Conservation (phyloP, 176 grass and related monocot genomes). For the Bolboschoenus planiculmis region DNA sequence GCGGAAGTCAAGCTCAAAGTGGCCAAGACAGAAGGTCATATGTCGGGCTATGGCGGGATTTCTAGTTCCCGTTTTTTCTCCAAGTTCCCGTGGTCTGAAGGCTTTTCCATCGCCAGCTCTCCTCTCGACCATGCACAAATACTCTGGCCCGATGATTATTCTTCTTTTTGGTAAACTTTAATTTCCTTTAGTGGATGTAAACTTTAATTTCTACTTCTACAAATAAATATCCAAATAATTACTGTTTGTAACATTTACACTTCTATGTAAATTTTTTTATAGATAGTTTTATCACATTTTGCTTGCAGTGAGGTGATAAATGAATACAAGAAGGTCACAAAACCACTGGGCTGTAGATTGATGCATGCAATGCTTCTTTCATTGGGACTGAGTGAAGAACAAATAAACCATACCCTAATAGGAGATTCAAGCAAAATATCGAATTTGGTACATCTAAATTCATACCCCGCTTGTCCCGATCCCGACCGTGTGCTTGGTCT, state of each 20-base stretch:
- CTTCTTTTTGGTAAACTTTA: conserved; percentile 38
- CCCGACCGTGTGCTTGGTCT: conserved; percentile 53
- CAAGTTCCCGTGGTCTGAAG: conserved; percentile 65
- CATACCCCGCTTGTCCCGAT: conserved; percentile 54
- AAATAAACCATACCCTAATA: conserved; percentile 2
- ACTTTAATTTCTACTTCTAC: not conserved
- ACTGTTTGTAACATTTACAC: not conserved
- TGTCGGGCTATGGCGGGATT: conserved; percentile 33
- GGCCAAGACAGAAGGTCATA: not conserved
- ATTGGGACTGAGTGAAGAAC: conserved; percentile 34
- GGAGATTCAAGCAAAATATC: conserved; percentile 23
- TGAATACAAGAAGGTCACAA: conserved; percentile 49
- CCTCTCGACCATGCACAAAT: conserved; percentile 30
- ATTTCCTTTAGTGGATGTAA: too few relatives aligned
- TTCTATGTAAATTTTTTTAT: not conserved
- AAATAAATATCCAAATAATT: not conserved
- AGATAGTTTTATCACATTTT: not conserved
- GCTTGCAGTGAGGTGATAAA: conserved; percentile 45
- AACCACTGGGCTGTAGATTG: conserved; percentile 22
- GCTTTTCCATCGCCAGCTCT: conserved; percentile 44
- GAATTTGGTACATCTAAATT: conserved; percentile 31
- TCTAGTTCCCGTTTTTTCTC: conserved; percentile 37
- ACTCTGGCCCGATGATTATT: conserved; percentile 44
- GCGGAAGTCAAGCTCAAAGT: conserved; percentile 31
- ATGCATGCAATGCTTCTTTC: conserved; percentile 38